Base-by-base conservation (phyloP, 2,329 filamentous ascomycete species). In the Lachnellula willkommii region DNA sequence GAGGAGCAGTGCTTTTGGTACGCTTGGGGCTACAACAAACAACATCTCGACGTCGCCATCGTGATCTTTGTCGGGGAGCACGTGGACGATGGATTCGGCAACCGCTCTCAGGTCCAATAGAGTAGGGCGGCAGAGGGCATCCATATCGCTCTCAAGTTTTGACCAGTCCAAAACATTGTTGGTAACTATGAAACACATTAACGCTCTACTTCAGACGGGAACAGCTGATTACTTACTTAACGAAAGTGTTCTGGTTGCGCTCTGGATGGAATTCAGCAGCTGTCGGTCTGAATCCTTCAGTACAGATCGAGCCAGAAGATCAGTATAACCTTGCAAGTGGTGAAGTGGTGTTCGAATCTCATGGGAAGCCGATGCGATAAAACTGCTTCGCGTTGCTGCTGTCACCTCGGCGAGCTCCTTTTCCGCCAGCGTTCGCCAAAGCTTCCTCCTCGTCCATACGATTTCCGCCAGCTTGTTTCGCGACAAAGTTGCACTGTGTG, bases 261-360 rank as follows among this genome's bases (percentile, higher is more conserved):
- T 28, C 26, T 28, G 26, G 26, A 28, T 28, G 8, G 26, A 28
- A 28, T 8, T 28, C 26, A 28, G 26, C 26, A 28, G 26, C 8
- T 28, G 6, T 28, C 26, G 26, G 26, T 28, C 65, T 54, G 71
- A 69, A 8, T 69, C 67, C 5, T 60, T 68, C 50, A 72, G 60
- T 42, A 67, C 60, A 1, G 62, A 67, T 39, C 66, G 66, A 8
- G 69, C 65, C 8, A 72, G 57, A 24, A 72, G 51, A 57, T 72
- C 70, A 46, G 63, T 66, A 53, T 72, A 72, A 14, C 70, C 70
- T 60, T 72, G 69, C 20, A 72, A 60, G 56, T 72, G 69, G 60
- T 71, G 69, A 15, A 71, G 60, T 8, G 69, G 69, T 20, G 69
- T 71, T 17, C 70, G 65, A 56, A 72, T 72, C 50, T 71, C 70